Evolutionary conservation across 2,329 filamentous ascomycete genomes (phyloP).

Genomic region (Colletotrichum agaves): DNA sequence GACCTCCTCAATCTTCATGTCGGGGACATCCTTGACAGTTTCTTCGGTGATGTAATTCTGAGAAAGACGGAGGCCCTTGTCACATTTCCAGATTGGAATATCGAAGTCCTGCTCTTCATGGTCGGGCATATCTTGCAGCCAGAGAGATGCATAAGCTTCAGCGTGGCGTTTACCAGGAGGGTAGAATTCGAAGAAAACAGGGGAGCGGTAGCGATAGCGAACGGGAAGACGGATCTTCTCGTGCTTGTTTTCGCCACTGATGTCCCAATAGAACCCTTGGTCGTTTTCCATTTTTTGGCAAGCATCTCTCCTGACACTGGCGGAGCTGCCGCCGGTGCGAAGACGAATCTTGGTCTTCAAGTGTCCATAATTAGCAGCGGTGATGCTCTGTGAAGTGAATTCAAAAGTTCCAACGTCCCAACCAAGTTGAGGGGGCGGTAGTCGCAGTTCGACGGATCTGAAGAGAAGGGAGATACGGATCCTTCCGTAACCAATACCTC

Average conservation of each 20-base stretch:
- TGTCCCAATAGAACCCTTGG: slow-evolving; percentile 61
- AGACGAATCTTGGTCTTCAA: slow-evolving; percentile 80
- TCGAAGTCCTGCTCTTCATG: slow-evolving; percentile 81
- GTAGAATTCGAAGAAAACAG: slow-evolving; percentile 89
- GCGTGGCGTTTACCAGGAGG: slow-evolving; percentile 73
- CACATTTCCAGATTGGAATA: slow-evolving; percentile 90
- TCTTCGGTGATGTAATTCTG: slow-evolving; percentile 92
- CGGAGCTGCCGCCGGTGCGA: slow-evolving; percentile 85
- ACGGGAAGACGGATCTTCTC: slow-evolving; percentile 80
- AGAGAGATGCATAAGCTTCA: slow-evolving; percentile 82
- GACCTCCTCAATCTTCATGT: slow-evolving; percentile 81
- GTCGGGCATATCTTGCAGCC: slow-evolving; percentile 87
- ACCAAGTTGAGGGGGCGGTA: slow-evolving; percentile 87
- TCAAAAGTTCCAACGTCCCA: slow-evolving; percentile 98
- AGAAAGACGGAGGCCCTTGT: slow-evolving; percentile 78
- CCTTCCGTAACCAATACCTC: slow-evolving; percentile 91
- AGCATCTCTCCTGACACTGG: slow-evolving; percentile 71
- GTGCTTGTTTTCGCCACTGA: slow-evolving; percentile 54
- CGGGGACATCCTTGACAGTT: slow-evolving; percentile 76
- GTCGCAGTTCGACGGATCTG: slow-evolving; percentile 84
- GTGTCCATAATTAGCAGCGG: slow-evolving; percentile 70
- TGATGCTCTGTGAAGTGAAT: slow-evolving; percentile 78
- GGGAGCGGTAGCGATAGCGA: slow-evolving; percentile 88
- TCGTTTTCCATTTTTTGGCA: slow-evolving; percentile 70
- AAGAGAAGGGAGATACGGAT: slow-evolving; percentile 90